These are phyloP conservation scores for Cystobasidium onofrii DNA, from an alignment of 768 basidiomycete genomes.

Conservation along the genomic window DNA sequence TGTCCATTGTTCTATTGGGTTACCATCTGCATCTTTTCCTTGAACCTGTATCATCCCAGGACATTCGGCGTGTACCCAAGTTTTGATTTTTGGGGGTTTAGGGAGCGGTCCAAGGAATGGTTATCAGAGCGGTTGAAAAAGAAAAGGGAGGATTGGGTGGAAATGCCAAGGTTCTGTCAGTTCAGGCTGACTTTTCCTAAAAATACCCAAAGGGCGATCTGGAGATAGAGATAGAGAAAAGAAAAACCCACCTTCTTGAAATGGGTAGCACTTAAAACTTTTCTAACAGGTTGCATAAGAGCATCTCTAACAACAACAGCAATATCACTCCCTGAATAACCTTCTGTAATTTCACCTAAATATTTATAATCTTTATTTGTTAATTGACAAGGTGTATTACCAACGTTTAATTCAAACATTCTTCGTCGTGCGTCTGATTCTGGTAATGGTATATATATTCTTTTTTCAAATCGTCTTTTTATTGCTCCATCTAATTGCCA, in stretches of 20 bases:
- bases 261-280: constrained; percentile 89
- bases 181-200: too few relatives aligned
- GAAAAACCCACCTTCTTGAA: constrained; percentile 58
- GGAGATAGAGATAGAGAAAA: neutral
- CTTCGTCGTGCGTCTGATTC: constrained; percentile 79
- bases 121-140: too few relatives aligned
- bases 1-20: constrained; percentile 58
- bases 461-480: constrained; percentile 93
- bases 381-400: constrained; percentile 80
- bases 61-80: too few relatives aligned
- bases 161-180: too few relatives aligned
- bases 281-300: constrained; percentile 95
- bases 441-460: constrained; percentile 95
- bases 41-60: too few relatives aligned
- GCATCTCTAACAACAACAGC: constrained; percentile 90
- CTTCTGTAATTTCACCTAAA: constrained; percentile 79
- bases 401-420: constrained; percentile 97
- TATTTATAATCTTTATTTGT: constrained; percentile 65
- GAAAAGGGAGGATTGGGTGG: too few relatives aligned
- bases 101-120: too few relatives aligned
- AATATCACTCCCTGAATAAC: constrained; percentile 90
- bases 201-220: too few relatives aligned
- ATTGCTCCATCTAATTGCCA: constrained; percentile 45
- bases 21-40: constrained; percentile 42
- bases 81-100: too few relatives aligned